Conservation (phyloP, 2,329 filamentous ascomycete genomes). For the Pseudonectria buxi region DNA sequence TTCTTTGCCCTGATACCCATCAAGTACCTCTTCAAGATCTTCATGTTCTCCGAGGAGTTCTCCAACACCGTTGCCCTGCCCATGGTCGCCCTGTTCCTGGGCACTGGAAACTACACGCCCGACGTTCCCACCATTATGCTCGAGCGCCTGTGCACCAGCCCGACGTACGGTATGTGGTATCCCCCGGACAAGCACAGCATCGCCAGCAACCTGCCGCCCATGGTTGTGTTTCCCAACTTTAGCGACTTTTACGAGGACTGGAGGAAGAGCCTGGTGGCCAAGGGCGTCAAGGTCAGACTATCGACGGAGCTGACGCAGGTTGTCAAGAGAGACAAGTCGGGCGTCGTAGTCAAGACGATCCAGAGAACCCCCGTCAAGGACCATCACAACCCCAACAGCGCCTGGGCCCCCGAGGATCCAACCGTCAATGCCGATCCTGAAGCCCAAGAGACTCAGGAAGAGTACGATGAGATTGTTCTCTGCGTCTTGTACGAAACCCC, state of each 20-base stretch:
- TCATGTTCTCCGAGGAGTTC: conserved; percentile 64
- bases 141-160: conserved; percentile 51
- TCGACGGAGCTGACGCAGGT: conserved; percentile 50
- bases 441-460: conserved; percentile 32
- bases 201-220: conserved; percentile 53
- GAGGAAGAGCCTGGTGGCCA: conserved; percentile 45
- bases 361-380: conserved; percentile 35
- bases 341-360: conserved; percentile 27
- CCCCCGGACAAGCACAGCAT: conserved; percentile 49
- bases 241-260: conserved; percentile 55
- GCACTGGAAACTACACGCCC: conserved; percentile 67
- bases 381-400: conserved; percentile 16
- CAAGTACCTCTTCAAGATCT: conserved; percentile 58
- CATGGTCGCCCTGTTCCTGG: conserved; percentile 65
- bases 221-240: conserved; percentile 61
- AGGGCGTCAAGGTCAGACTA: conserved; percentile 50
- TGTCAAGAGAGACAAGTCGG: conserved; percentile 41
- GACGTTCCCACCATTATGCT: conserved; percentile 65
- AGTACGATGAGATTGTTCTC: conserved; percentile 60
- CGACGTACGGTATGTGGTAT: conserved; percentile 51
- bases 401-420: too few relatives aligned
- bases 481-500: conserved; percentile 39
- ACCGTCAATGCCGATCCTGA: conserved; percentile 40
- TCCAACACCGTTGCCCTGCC: conserved; percentile 64
- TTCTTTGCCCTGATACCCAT: conserved; percentile 56